Evolutionary conservation across 305 asterid genomes (phyloP), one percentile per base, ranked within the genome.

Genomic region (Plantago coronopus): DNA sequence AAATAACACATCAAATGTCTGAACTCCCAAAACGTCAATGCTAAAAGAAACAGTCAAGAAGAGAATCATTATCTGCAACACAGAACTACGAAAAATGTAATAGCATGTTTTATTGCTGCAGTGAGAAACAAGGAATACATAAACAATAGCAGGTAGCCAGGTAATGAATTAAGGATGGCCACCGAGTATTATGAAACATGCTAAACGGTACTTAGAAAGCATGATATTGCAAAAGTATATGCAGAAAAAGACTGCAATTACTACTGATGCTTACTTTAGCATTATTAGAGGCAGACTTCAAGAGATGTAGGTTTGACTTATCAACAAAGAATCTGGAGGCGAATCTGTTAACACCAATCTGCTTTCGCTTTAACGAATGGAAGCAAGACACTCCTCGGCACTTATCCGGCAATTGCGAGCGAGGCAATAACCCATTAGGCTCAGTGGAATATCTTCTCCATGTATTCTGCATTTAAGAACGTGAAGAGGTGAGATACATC

Each of bases 281-380:
- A 71, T 65, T 74, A 50, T 72, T 72, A 69, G 20, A 65, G 64
- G 66, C 73, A 63, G 47, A 67, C 65, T 72, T 78, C 54, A 74
- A 61, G 66, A 78, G 64, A 57, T 67, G 84, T 68, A 82, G 86
- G 59, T 78, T 63, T 37, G 96, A 86, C 79, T 79, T 88, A 71
- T 84, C 95, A 23, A 64, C 71, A 72, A 83, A 78, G 69, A 73
- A 84, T 63, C 87, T 83, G 44, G 88, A 75, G 62, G 80, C 67
- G 67, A 76, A 79, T 70, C 83, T 75, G 63, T 71, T 72, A 44
- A 57, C 56, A 59, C 71, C 75, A 65, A 63, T 69, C 53, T 71
- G 72, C 77, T 74, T 88, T 65, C 86, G 78, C 62, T 61, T 82
- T 44, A 51, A 78, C 68, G 87, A 64, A 68, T 54, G 86, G 77